Evolutionary conservation across 805 yeast genomes (phyloP), one percentile per base, ranked within the genome.

Genomic region (Hemisphaericaspora nanyangensis): DNA sequence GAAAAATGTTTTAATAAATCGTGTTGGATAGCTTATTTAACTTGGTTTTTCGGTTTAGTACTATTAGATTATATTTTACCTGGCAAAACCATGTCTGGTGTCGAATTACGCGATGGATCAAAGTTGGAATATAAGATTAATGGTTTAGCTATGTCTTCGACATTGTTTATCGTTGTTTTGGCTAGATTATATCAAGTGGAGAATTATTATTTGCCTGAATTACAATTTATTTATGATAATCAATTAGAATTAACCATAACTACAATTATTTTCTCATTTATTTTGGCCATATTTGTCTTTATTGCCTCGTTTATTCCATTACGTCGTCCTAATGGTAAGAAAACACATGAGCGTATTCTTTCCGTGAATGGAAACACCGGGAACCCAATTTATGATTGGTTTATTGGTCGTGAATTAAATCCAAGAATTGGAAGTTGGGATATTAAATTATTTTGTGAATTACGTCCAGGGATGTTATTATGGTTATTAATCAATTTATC

Each of bases 371-470:
- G 99, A 3, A 91, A 91, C 63, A 72, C 95, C 0, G 85, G 87
- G 0, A 80, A 76, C 48, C 49, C 62, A 0, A 50, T 91, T 7
- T 91, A 85, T 56, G 96, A 93, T 55, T 90, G 96, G 97, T 93
- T 89, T 56, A 89, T 93, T 56, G 99, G 99, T 22, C 79, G 99
- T 44, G 98, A 91, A 63, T 70, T 93, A 55, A 93, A 93, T 58
- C 99, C 98, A 19, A 74, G 98, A 50, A 68, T 86, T 42, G 93
- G 95, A 1, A 54, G 74, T 0, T 79, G 90, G 72, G 99, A 93
- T 58, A 79, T 93, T 60, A 93, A 93, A 64, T 62, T 89, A 50
- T 93, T 85, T 54, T 86, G 96, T 61, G 99, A 93, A 61, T 74
- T 93, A 60, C 79, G 96, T 53, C 99, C 99, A 1, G 99, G 99